Evolutionary conservation across 2,329 filamentous ascomycete species (phyloP), one percentile per base, ranked within the genome.

Genomic region (Pestalotiopsis sp.): DNA sequence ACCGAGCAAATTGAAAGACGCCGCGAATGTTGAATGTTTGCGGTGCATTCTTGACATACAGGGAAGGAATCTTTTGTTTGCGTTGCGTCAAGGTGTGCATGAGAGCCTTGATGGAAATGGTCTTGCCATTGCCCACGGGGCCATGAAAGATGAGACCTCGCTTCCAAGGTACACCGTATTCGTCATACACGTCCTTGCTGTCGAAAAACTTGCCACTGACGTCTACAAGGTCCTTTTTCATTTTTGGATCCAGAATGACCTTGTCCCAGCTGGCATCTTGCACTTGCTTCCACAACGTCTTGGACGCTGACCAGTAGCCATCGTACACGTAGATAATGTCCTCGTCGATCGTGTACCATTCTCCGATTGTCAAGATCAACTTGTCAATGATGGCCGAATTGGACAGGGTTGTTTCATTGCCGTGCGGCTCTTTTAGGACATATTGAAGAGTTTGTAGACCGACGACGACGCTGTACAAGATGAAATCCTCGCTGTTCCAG

Each of bases 151-250:
- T 91, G 56, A 92, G 80, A 0, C 90, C 90, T 61, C 90, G 81
- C 82, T 92, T 92, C 90, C 90, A 92, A 0, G 90, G 89, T 9
- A 92, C 88, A 67, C 84, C 84, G 61, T 92, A 83, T 58, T 85
- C 81, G 9, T 81, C 75, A 75, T 92, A 92, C 3, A 86, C 87
- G 12, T 86, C 82, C 56, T 83, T 81, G 0, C 82, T 83, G 67
- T 87, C 82, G 75, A 90, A 93, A 79, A 92, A 92, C 65, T 85
- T 85, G 62, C 86, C 79, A 45, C 91, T 86, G 75, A 92, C 90
- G 4, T 84, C 81, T 52, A 89, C 86, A 66, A 92, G 82, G 9
- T 84, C 79, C 71, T 86, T 84, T 80, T 92, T 92, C 85, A 90
- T 90, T n/a, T 81, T 80, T 39, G 86, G 80, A 45, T 91, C 88